Base-by-base conservation (phyloP, 176 grass and related monocot genomes). In the Rhipidocladum racemiflorum region DNA sequence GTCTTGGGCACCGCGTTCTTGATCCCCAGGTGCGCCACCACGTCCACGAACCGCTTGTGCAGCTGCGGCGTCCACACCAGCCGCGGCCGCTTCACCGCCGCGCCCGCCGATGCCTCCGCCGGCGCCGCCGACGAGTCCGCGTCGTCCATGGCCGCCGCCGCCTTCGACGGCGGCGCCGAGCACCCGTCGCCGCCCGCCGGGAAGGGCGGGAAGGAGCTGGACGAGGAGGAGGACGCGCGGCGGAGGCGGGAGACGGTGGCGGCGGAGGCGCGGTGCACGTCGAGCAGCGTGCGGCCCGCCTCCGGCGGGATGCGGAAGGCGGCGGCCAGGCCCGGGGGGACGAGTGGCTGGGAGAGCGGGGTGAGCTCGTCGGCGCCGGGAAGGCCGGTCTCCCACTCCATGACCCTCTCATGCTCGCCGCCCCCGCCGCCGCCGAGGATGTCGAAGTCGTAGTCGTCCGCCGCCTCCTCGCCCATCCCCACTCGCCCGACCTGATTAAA, bases 41-140 rank as follows among this genome's bases (percentile, higher is more conserved):
- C 96, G 18, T 99, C 92, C 15, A 99, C 92, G 87, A 99, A 99
- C 34, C 96, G 82, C 82, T 91, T 91, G 91, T 99, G 96, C 77
- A 99, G 93, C 88, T 99, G 91, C 32, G 96, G 91, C 35, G 91
- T 99, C 96, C 96, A 99, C 2, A 95, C 96, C 28, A 95, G 89
- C 8, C 92, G 89, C 20, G 92, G 62, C 3, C 89, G 65, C 81
- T 91, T 92, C 68, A 25, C 46, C 72, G 4, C 20, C 20, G 46
- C 88, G 44, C 44, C 13, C 12, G 44, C 44, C 13, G 44, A 46
- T 13, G 44, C 44, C 13, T 46, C 44, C 44, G 44, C 44, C 44
- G 44, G 44, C 0, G 44, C 44, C 73, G 0, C 67, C 2, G 72
- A 57, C 4, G 85, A 91, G 11, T 91, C 89, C 0, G 59, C 79